Percentiles rank a stretch among this genome's conserved stretches.
Evolutionary conservation across 495 filamentous ascomycete species (phyloP).

Genomic region (Talaromyces thailandensis): DNA sequence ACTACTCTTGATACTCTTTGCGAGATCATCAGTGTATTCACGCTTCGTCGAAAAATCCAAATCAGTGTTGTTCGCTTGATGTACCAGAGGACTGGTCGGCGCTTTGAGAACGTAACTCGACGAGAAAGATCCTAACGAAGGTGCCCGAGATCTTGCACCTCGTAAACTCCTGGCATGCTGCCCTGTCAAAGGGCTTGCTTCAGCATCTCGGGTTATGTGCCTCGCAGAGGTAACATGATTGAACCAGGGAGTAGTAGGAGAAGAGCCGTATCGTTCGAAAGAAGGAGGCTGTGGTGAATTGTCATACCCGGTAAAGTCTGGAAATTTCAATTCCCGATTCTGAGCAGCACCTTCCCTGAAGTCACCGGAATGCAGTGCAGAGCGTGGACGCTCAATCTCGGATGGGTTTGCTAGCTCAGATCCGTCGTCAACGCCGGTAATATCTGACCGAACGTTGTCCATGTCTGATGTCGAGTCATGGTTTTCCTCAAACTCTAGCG

Average conservation of each 20-base stretch:
- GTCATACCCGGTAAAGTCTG: constrained; percentile 12
- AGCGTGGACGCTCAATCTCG: constrained; percentile 74
- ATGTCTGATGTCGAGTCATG: background rate
- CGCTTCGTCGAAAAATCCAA: constrained; percentile 51
- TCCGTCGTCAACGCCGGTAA: background rate
- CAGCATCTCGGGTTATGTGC: constrained; percentile 8
- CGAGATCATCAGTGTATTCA: constrained; percentile 19
- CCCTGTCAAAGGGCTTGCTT: constrained; percentile 12
- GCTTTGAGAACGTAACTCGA: constrained; percentile 78
- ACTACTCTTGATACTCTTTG: constrained; percentile 36
- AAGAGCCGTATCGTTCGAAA: constrained; percentile 22
- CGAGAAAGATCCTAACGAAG: constrained; percentile 67
- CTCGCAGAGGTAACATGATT: constrained; percentile 17
- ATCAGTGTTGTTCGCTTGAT: constrained; percentile 84
- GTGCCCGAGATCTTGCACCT: constrained; percentile 34
- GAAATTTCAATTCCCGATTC: constrained; percentile 13
- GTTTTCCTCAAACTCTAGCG: background rate
- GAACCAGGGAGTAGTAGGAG: constrained; percentile 44
- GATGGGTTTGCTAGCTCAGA: constrained; percentile 27
- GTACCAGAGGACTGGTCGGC: constrained; percentile 85
- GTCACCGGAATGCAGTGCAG: constrained; percentile 82
- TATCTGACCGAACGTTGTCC: background rate
- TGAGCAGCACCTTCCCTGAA: constrained; percentile 56
- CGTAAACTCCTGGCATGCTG: constrained; percentile 8
- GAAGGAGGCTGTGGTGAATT: constrained; percentile 4